Base-by-base conservation (phyloP, 2,329 filamentous ascomycete species). In the Botrytis sinoallii region DNA sequence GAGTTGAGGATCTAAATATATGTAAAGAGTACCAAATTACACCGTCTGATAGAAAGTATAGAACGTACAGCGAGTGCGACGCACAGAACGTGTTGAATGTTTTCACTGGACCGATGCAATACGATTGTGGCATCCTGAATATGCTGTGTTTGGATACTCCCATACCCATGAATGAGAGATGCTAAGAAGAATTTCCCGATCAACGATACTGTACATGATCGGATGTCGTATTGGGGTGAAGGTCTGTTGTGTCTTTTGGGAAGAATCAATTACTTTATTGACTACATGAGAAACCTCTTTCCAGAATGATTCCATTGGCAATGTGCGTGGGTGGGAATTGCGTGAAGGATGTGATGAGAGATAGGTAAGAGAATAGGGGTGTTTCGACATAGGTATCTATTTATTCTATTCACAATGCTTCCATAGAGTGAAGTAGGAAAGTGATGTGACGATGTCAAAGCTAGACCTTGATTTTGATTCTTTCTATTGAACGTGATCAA, bases 71-170 rank as follows among this genome's bases (percentile, higher is more conserved):
- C 52, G 14, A 52, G 44, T 67, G 40, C 64, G 0, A 52, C 64
- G 9, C 20, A 16, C 18, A 44, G 25, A 66, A 66, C 64, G 64
- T 66, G 64, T 66, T 25, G 1, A 1, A 35, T 38, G 29, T 46
- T 52, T 35, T 67, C 46, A 67, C 65, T 52, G 64, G 64, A 55
- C 65, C 65, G 65, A 67, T 67, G 3, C 14, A 67, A 40, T 52
- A 40, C 65, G 65, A 67, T 67, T 4, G 46, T 35, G 32, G 38
- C 32, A 67, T 67, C 32, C 46, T 25, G 40, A 14, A 40, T 7
- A 40, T 40, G 65, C 20, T 4, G 65, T 67, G 65, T 67, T 67
- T 25, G 18, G 7, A 8, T 20, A 14, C 14, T n/a, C 7, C 3
- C 6, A 67, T n/a, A 0, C 32, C 42, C 25, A 20, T 67, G 42